Conservation (phyloP, 345 rosid genomes). For the Brassica napus region DNA sequence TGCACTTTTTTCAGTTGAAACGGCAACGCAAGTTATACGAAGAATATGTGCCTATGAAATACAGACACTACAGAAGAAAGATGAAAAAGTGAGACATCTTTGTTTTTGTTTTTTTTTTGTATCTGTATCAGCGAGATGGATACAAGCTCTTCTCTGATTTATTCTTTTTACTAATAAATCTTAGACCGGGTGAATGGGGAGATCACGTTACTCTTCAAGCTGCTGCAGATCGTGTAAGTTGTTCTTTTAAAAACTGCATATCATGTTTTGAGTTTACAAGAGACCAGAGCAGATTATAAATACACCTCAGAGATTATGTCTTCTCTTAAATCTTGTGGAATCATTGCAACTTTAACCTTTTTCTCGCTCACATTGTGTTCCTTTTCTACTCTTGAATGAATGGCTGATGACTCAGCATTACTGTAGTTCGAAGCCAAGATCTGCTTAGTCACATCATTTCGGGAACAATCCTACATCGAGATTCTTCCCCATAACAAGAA, state of each 20-base stretch:
- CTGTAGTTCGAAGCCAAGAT: slow-evolving; percentile 84
- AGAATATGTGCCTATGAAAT: slow-evolving; percentile 89
- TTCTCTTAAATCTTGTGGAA: neutral
- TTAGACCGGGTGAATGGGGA: slow-evolving; percentile 93
- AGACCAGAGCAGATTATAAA: neutral
- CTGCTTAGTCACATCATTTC: slow-evolving; percentile 82
- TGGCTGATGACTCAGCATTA: slow-evolving; percentile 31
- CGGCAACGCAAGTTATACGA: slow-evolving; percentile 67
- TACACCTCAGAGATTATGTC: neutral
- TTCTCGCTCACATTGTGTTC: slow-evolving; percentile 23
- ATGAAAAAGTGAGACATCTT: slow-evolving; percentile 75
- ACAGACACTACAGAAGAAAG: slow-evolving; percentile 70
- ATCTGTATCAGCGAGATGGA: neutral
- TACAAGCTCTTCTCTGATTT: neutral
- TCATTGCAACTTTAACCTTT: slow-evolving; percentile 32
- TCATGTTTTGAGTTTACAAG: slow-evolving; percentile 6
- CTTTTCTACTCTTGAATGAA: slow-evolving; percentile 14
- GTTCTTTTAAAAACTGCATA: neutral
- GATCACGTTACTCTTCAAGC: slow-evolving; percentile 96
- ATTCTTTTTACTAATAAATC: neutral
- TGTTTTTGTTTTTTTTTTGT: slow-evolving; percentile 35
- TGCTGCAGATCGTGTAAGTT: slow-evolving; percentile 91
- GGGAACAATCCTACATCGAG: slow-evolving; percentile 78
- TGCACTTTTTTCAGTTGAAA: slow-evolving; percentile 42
- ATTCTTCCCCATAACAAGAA: slow-evolving; percentile 69